Evolutionary conservation across 139 green algal species (phyloP).

Genomic region (Auxenochlorella protothecoides): DNA sequence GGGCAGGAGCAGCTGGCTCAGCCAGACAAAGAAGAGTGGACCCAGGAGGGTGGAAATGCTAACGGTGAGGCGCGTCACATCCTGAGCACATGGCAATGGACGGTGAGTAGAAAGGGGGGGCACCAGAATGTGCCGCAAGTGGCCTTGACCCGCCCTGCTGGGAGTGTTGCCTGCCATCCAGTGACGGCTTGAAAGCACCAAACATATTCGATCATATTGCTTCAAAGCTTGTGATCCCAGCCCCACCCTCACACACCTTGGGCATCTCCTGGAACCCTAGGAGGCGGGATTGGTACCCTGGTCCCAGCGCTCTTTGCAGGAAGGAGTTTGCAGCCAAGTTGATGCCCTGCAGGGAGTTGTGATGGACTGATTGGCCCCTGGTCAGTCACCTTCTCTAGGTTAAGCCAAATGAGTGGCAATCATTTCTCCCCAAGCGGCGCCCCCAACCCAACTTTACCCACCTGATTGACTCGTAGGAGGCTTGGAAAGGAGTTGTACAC

Average conservation of each 20-base stretch:
- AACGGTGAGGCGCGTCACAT: conserved; percentile 16
- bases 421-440: no score
- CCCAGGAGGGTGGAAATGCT: conserved; percentile 69
- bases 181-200: no score
- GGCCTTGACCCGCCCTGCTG: background rate
- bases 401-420: no score
- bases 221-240: no score
- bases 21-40: conserved; percentile 73
- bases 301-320: conserved; percentile 17
- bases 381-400: no score
- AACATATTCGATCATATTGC: no score
- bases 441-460: background rate
- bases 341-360: conserved; percentile 5
- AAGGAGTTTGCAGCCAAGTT: conserved; percentile 42
- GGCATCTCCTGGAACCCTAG: conserved; percentile 45
- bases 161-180: background rate
- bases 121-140: no score
- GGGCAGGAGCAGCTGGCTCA: conserved; percentile 70
- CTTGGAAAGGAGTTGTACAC: conserved; percentile 2
- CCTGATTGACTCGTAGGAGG: conserved; percentile 22
- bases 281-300: conserved; percentile 12
- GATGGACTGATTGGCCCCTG: no score
- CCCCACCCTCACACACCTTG: conserved; percentile 15
- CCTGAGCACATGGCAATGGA: no score
- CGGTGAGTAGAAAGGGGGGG: no score